Evolutionary conservation across 306 rosid genomes (phyloP).

Genomic region (Rosa multiflora): DNA sequence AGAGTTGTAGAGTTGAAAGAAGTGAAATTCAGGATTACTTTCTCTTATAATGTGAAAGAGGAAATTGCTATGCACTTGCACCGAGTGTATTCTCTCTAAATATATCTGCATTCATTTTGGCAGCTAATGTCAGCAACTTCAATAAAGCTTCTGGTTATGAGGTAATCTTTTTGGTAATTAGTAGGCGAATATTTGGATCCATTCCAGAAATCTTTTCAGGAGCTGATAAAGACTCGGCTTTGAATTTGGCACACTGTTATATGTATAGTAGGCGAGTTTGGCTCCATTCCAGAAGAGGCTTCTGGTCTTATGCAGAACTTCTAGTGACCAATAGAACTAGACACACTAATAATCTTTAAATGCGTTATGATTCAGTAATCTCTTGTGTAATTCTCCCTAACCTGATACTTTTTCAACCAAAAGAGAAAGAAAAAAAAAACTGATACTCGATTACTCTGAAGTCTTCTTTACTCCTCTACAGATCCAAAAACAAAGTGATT

Average conservation of each 20-base stretch:
- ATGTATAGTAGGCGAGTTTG: slow-evolving; percentile 21
- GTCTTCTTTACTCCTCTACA: neutral
- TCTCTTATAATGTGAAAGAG: neutral
- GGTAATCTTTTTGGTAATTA: neutral
- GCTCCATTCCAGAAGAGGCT: slow-evolving; percentile 24
- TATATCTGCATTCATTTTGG: slow-evolving; percentile 9
- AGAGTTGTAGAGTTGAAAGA: neutral
- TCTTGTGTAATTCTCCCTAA: too few species aligned
- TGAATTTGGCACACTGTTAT: neutral
- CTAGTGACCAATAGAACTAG: neutral
- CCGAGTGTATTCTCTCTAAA: slow-evolving; percentile 13
- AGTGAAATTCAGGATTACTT: neutral
- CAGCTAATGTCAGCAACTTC: neutral
- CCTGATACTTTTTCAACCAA: neutral
- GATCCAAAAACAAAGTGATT: neutral
- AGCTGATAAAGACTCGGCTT: neutral
- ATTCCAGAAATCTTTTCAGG: neutral
- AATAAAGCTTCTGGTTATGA: neutral
- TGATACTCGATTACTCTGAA: neutral
- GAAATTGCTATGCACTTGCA: slow-evolving; percentile 34
- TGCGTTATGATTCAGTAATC: too few species aligned
- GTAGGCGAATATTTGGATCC: neutral
- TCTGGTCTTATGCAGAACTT: neutral
- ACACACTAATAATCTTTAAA: neutral
- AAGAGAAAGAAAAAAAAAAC: too few species aligned